A percentile compares a stretch with the other conserved stretches of the same genome.
Evolutionary conservation across 352 stramenopile species (phyloP).

Genomic region (Globisporangium apiculatum): DNA sequence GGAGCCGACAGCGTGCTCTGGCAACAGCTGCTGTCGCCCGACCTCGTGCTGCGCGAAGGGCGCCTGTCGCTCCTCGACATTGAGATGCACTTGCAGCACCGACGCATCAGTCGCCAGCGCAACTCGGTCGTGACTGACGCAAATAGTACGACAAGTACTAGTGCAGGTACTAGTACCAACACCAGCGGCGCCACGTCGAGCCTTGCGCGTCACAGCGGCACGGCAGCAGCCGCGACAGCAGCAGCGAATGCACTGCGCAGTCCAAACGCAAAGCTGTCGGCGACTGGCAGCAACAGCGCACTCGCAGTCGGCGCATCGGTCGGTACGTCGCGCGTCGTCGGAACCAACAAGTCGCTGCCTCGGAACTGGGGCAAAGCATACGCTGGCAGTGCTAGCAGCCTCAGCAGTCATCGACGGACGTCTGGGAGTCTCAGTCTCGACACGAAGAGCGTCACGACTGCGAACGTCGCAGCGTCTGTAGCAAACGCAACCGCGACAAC

Average conservation of each 20-base stretch:
- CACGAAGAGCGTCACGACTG: slow-evolving; percentile 7
- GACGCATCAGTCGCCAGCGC: slow-evolving; percentile 35
- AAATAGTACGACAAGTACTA: neutral
- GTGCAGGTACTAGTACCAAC: neutral
- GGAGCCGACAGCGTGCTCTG: slow-evolving; percentile 10
- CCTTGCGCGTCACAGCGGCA: neutral
- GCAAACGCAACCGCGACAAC: neutral
- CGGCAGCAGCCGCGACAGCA: slow-evolving; percentile 1
- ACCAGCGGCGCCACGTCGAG: neutral
- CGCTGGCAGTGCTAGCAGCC: slow-evolving; percentile 13
- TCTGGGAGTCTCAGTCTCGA: slow-evolving; percentile 18
- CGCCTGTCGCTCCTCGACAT: slow-evolving; percentile 41
- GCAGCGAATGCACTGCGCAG: slow-evolving; percentile 19
- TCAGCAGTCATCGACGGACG: slow-evolving; percentile 21
- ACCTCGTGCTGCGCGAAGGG: slow-evolving; percentile 28
- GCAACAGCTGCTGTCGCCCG: slow-evolving; percentile 47
- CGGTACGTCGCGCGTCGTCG: slow-evolving; percentile 4
- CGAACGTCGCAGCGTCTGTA: neutral
- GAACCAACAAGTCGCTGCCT: slow-evolving; percentile 37
- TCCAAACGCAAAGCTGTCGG: slow-evolving; percentile 16
- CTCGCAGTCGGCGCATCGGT: neutral
- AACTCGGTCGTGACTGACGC: slow-evolving; percentile 9
- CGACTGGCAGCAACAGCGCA: slow-evolving; percentile 1
- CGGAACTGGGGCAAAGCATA: slow-evolving; percentile 67
- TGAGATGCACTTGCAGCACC: slow-evolving; percentile 46